phyloP scores from a whole-genome alignment of 495 filamentous ascomycete species.

The Polyplosphaeria fusca region DNA sequence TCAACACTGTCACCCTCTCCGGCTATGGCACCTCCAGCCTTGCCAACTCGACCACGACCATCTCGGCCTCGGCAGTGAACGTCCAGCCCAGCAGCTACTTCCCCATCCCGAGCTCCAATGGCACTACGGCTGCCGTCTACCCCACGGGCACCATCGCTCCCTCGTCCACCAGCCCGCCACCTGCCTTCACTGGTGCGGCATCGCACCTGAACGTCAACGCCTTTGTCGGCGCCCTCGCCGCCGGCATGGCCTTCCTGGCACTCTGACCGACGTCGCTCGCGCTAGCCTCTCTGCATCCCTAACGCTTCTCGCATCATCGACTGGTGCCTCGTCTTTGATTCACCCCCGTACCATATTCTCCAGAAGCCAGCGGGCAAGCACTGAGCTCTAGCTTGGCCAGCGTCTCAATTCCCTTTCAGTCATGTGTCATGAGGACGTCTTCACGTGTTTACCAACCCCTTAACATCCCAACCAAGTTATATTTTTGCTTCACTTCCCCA shows the following conservation, averaged over 20 bases:
- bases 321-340: constrained; percentile 19
- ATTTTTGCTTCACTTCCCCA: no score
- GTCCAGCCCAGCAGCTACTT: background rate
- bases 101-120: background rate
- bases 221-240: constrained; percentile 21
- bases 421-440: background rate
- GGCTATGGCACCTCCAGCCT: constrained; percentile 16
- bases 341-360: background rate
- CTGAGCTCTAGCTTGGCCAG: background rate
- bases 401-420: background rate
- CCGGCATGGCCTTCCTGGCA: constrained; percentile 23
- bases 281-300: constrained; percentile 5
- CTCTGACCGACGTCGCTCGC: constrained; percentile 18
- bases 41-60: constrained; percentile 22
- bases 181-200: constrained; percentile 26
- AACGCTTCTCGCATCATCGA: constrained; percentile 26
- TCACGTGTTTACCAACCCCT: background rate
- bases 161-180: background rate
- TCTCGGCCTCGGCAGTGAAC: constrained; percentile 1
- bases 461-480: no score
- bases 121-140: constrained; percentile 5
- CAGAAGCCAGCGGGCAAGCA: background rate
- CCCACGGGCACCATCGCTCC: constrained; percentile 1
- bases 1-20: constrained; percentile 29
- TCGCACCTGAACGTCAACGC: constrained; percentile 27